Base-by-base conservation (phyloP, 805 yeast genomes). In the Monosporozyma solicola region DNA sequence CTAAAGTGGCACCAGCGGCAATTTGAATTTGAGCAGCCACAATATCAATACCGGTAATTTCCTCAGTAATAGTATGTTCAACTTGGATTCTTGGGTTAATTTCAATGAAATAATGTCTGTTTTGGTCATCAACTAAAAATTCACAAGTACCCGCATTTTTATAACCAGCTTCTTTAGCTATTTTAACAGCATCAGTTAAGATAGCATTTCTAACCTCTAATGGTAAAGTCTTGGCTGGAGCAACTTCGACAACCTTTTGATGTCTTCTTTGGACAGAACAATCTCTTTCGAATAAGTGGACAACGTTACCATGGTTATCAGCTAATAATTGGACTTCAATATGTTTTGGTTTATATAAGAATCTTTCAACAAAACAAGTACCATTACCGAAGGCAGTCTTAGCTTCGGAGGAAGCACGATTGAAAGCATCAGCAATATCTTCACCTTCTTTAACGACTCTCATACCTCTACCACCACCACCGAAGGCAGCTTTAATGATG, bases 391-490 rank as follows among this genome's bases (percentile, higher is more conserved):
- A 92, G n/a, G 99, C 84, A 41, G 97, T 80, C 64, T 82, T 78
- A 55, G 98, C 98, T 76, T 92, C 99, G 47, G 96, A 86, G 32
- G 85, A 82, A 37, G 98, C 98, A 73, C 99, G 85, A 64, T 78
- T 74, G 75, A 94, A 92, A 39, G 98, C 97, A 69, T 92, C 97
- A 47, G 69, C 84, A 55, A 92, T 81, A 70, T 84, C 88, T 62
- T 94, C 99, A 63, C 97, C 97, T 72, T 92, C 97, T 66, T 95
- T 79, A 47, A 92, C 99, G 50, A 92, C 99, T 75, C 99, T 84
- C 98, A 92, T 94, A 80, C 99, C 99, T 74, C 98, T 84, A 68
- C 99, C 99, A 78, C 99, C 99, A 74, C 99, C 99, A 70, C 99
- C 99, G 67, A 87, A 94, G 41, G 99, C 99, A 48, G 99, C 99